A percentile compares a stretch with the other conserved stretches of the same genome.
phyloP scores from a whole-genome alignment of 352 stramenopile genomes.

The Sclerospora graminicola region DNA sequence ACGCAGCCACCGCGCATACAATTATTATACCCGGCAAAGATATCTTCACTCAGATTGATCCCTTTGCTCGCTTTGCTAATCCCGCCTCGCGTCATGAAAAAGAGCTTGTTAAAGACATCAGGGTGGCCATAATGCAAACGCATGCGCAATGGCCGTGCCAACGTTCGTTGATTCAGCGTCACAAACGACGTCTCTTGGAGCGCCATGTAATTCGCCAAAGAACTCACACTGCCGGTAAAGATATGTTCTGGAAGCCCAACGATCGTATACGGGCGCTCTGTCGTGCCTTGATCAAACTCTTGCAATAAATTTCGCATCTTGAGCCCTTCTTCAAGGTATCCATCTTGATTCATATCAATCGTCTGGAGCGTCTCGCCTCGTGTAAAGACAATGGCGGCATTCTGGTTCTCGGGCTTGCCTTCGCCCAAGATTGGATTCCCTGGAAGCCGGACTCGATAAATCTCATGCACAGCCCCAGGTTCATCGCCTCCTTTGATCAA shows the following conservation, averaged over 20 bases:
- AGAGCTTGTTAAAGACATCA: conserved; percentile 99
- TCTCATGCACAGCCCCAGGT: conserved; percentile 71
- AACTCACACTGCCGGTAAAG: conserved; percentile 98
- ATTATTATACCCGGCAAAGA: conserved; percentile 99
- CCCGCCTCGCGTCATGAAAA: conserved; percentile 98
- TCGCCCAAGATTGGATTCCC: conserved; percentile 98
- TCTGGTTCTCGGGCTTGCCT: conserved; percentile 99
- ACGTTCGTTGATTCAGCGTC: conserved; percentile 94
- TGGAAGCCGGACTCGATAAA: conserved; percentile 96
- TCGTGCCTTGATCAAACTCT: conserved; percentile 89
- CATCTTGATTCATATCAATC: conserved; percentile 99
- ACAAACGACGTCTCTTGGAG: conserved; percentile 98
- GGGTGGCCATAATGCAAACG: conserved; percentile 98
- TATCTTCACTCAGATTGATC: conserved; percentile 99
- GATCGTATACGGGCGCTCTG: conserved; percentile 86
- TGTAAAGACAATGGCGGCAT: conserved; percentile 98
- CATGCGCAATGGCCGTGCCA: conserved; percentile 93
- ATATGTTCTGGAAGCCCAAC: conserved; percentile 98
- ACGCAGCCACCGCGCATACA: conserved; percentile 93
- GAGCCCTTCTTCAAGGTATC: conserved; percentile 97
- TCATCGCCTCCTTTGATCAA: conserved; percentile 91
- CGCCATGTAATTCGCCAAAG: conserved; percentile 99
- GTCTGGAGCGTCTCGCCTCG: conserved; percentile 96
- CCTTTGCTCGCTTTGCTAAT: conserved; percentile 98
- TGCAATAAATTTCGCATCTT: conserved; percentile 99